phyloP scores from a whole-genome alignment of 2,329 filamentous ascomycete species.

The Fusarium gaditjirri region DNA sequence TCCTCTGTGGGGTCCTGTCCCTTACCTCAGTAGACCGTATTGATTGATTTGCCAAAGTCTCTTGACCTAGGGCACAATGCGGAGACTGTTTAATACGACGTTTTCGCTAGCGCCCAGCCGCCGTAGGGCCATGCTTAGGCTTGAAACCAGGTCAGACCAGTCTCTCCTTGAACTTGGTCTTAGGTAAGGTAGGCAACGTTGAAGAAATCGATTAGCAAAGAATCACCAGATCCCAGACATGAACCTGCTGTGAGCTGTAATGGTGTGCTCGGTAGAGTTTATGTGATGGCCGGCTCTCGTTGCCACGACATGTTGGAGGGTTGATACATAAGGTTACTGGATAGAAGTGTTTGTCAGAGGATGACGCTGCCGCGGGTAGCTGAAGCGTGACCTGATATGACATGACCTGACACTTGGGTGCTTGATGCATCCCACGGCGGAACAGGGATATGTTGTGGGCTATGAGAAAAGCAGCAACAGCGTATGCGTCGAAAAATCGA shows the following conservation, averaged over 20 bases:
- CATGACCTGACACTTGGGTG: slow-evolving; percentile 43
- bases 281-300: slow-evolving; percentile 21
- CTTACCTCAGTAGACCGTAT: slow-evolving; percentile 21
- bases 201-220: slow-evolving; percentile 1
- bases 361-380: slow-evolving; percentile 34
- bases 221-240: slow-evolving; percentile 21
- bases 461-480: background rate
- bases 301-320: slow-evolving; percentile 37
- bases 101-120: slow-evolving; percentile 34
- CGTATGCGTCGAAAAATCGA: slow-evolving; percentile 4
- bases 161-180: slow-evolving; percentile 13
- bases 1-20: slow-evolving; percentile 18
- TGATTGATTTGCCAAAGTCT: slow-evolving; percentile 35
- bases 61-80: slow-evolving; percentile 27
- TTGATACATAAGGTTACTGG: slow-evolving; percentile 37
- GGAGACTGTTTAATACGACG: slow-evolving; percentile 39
- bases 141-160: slow-evolving; percentile 13
- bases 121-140: slow-evolving; percentile 32
- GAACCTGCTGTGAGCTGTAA: slow-evolving; percentile 7
- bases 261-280: slow-evolving; percentile 23
- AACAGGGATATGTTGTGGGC: background rate
- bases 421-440: slow-evolving; percentile 26
- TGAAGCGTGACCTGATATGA: slow-evolving; percentile 46
- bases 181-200: background rate
- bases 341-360: slow-evolving; percentile 25